Evolutionary conservation across 2,329 filamentous ascomycete genomes (phyloP).

Genomic region (Colletotrichum theobromicola): DNA sequence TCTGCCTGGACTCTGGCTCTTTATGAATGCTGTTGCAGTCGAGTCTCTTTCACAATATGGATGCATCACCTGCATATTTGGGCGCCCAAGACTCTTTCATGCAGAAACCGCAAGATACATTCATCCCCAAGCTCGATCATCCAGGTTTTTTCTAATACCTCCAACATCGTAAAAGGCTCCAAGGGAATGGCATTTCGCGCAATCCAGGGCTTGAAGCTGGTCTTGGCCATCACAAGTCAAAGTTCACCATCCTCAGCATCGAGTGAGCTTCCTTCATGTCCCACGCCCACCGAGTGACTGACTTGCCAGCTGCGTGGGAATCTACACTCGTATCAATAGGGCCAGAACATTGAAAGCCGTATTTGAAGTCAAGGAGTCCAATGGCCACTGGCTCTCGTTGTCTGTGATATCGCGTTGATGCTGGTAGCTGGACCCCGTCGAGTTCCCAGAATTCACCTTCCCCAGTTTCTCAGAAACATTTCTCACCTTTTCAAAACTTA

Average conservation of each 20-base stretch:
- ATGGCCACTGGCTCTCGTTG: not conserved
- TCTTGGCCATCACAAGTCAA: not conserved
- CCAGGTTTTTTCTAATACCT: not conserved
- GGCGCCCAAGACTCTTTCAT: not conserved
- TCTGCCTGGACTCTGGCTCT: fast-evolving
- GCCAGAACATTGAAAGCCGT: not conserved
- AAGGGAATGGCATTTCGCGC: fast-evolving
- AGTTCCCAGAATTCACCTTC: not conserved
- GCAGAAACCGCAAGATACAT: too few species aligned
- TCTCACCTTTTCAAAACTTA: not conserved
- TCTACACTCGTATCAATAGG: not conserved
- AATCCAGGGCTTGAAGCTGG: not conserved
- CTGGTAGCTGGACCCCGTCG: not conserved
- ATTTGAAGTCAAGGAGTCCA: not conserved
- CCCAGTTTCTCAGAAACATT: not conserved
- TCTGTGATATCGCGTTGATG: not conserved
- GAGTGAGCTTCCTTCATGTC: not conserved
- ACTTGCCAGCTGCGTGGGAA: not conserved
- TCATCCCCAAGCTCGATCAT: not conserved
- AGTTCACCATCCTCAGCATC: not conserved
- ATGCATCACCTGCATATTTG: not conserved
- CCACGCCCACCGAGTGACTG: not conserved
- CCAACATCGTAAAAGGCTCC: not conserved
- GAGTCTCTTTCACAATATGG: not conserved
- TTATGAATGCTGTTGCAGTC: not conserved